phyloP scores from a whole-genome alignment of 495 filamentous ascomycete genomes.

The Entonaema liquescens region DNA sequence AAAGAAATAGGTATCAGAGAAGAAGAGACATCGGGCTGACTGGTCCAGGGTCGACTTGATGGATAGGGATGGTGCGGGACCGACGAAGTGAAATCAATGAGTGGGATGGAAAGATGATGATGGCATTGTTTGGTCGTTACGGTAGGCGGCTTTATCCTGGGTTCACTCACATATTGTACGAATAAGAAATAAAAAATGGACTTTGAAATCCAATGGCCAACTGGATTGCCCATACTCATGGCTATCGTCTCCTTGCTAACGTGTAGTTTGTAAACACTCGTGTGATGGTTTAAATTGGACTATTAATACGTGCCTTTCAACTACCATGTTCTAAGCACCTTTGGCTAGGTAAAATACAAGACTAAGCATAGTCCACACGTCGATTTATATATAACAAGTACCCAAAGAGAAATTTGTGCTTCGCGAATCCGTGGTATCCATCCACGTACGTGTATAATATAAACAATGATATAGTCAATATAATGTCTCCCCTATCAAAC shows the following conservation, averaged over 20 bases:
- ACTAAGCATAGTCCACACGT: conserved; percentile 11
- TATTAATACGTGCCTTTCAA: too few relatives aligned
- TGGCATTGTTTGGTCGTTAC: conserved; percentile 22
- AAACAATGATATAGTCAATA: conserved; percentile 16
- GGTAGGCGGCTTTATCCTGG: conserved; percentile 8
- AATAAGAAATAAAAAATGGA: conserved; percentile 29
- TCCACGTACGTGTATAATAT: conserved; percentile 30
- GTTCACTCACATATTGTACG: conserved; percentile 27
- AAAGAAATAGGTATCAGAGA: not conserved
- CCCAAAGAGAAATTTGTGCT: conserved; percentile 20
- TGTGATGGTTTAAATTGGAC: too few relatives aligned
- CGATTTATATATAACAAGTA: conserved; percentile 29
- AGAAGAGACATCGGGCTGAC: conserved; percentile 19
- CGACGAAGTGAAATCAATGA: not conserved
- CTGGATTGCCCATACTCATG: not conserved
- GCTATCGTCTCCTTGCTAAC: not conserved
- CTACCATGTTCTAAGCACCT: too few relatives aligned
- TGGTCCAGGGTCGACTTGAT: conserved; percentile 23
- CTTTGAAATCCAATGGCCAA: conserved; percentile 2
- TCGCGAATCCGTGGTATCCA: conserved; percentile 7
- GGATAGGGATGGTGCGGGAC: conserved; percentile 14
- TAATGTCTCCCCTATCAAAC: conserved; percentile 30
- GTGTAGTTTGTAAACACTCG: not conserved
- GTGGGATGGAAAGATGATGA: not conserved
- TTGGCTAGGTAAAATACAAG: conserved; percentile 2